Base-by-base conservation (phyloP, 768 basidiomycete species). In the Mycena venus region DNA sequence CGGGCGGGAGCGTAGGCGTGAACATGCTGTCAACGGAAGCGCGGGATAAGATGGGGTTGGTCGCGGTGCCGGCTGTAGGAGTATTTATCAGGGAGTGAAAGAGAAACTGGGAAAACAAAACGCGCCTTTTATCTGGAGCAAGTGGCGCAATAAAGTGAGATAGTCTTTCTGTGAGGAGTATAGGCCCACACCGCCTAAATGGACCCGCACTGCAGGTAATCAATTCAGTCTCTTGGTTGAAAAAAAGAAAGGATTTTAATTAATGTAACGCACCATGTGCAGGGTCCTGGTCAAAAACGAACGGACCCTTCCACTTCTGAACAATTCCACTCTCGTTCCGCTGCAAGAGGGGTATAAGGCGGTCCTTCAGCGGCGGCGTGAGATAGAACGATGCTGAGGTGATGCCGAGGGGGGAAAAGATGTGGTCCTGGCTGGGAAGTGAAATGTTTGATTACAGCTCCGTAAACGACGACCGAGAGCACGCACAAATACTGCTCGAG, bases 401-500 rank as follows among this genome's bases (percentile, higher is more conserved):
- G 38, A 81, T 73, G 0, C 77, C 77, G 12, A 79, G 67, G 6
- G 80, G 79, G 5, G 38, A 40, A 49, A 79, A 79, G 19, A 81
- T 78, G 47, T 81, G 63, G 36, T 80, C 75, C 44, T 80, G 78
- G 49, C 80, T 81, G 42, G 21, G 44, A 2, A 60, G 31, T 14
- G 11, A 27, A 44, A 25, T 47, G 36, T 38, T 38, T 15, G 15
- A 15, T 38, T 38, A 38, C 10, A 11, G 10, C 17, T 19, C 42
- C 42, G n/a, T n/a, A n/a, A n/a, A n/a, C n/a, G n/a, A n/a, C n/a
- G n/a, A n/a, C n/a, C n/a, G n/a, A n/a, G n/a, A n/a, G n/a, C n/a
- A 71, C 79, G 32, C 58, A 84, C 83, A 79, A 80, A 38, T 81
- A 84, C 31, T 81, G 70, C 61, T 83, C 81, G n/a, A 84, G 74